Conservation (phyloP, 2,329 filamentous ascomycete genomes). For the Dactylella cylindrospora region DNA sequence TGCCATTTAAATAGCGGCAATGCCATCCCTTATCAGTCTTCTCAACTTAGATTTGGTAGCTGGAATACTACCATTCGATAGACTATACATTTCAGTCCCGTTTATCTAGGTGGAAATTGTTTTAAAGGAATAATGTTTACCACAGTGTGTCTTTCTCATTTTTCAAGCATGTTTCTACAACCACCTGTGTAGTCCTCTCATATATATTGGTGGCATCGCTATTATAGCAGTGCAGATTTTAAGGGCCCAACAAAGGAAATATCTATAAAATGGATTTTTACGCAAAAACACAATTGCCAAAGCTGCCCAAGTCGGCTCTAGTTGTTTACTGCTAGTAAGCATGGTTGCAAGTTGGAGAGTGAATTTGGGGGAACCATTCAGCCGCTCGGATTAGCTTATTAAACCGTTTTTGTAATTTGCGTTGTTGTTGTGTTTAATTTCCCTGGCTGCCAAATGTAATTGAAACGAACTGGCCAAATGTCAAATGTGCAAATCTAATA, state of each 20-base stretch:
- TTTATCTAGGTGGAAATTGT: conserved; percentile 52
- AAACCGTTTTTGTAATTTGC: too few species aligned
- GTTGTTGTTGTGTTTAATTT: too few species aligned
- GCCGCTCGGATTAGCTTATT: too few species aligned
- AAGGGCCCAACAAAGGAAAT: conserved; percentile 45
- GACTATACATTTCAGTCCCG: conserved; percentile 51
- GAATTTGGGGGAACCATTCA: too few species aligned
- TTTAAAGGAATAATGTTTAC: conserved; percentile 51
- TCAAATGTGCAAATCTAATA: too few species aligned
- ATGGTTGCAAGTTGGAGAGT: too few species aligned
- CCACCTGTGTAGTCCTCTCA: conserved; percentile 50
- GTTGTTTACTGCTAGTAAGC: conserved; percentile 48
- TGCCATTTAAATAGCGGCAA: conserved; percentile 50
- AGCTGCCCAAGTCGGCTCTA: conserved; percentile 48
- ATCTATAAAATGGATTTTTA: background rate
- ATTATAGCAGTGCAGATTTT: conserved; percentile 50
- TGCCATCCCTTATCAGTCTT: conserved; percentile 50
- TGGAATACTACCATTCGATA: conserved; percentile 51
- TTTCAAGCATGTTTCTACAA: conserved; percentile 51
- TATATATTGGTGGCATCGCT: conserved; percentile 50
- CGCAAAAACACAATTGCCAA: conserved; percentile 34
- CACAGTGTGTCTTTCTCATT: conserved; percentile 51
- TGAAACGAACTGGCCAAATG: too few species aligned
- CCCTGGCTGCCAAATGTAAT: too few species aligned
- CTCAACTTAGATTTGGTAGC: conserved; percentile 50